Conservation (phyloP, 768 basidiomycete genomes). For the Boletus edulis region DNA sequence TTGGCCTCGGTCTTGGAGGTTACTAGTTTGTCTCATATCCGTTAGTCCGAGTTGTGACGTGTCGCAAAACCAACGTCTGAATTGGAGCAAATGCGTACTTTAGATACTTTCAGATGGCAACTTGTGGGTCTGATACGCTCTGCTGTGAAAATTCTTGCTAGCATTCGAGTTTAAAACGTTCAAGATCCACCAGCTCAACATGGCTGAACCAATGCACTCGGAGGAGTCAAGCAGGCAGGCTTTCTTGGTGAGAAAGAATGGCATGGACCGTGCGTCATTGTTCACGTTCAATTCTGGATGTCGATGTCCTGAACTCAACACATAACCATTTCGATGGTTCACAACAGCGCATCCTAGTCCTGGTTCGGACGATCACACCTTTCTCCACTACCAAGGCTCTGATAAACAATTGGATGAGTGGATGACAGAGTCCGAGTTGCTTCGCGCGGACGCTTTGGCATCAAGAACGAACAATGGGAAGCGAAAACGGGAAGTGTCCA, state of each 20-base stretch:
- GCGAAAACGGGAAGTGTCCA: conserved; percentile 26
- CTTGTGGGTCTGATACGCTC: conserved; percentile 5
- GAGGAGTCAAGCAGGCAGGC: conserved; percentile 3
- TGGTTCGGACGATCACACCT: conserved; percentile 43
- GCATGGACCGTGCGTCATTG: conserved; percentile 34
- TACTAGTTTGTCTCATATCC: too few relatives aligned
- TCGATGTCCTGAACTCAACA: conserved; percentile 10
- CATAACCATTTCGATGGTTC: background rate
- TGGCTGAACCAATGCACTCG: conserved; percentile 19
- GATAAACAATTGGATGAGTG: conserved; percentile 79
- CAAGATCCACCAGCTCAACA: conserved; percentile 9
- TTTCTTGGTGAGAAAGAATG: conserved; percentile 33
- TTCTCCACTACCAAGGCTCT: conserved; percentile 68
- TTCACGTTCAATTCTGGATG: background rate
- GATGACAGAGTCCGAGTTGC: conserved; percentile 48
- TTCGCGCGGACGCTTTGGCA: conserved; percentile 12
- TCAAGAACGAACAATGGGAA: conserved; percentile 32
- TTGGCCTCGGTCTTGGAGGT: too few relatives aligned
- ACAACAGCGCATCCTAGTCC: conserved; percentile 45
- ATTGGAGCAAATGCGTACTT: too few relatives aligned
- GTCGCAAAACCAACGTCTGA: too few relatives aligned
- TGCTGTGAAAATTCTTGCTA: background rate
- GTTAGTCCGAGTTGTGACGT: too few relatives aligned
- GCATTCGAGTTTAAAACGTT: background rate
- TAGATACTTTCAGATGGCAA: background rate